A percentile compares a stretch with the other conserved stretches of the same genome.
Conservation (phyloP, 495 filamentous ascomycete species). For the Trichoderma erinaceum region DNA sequence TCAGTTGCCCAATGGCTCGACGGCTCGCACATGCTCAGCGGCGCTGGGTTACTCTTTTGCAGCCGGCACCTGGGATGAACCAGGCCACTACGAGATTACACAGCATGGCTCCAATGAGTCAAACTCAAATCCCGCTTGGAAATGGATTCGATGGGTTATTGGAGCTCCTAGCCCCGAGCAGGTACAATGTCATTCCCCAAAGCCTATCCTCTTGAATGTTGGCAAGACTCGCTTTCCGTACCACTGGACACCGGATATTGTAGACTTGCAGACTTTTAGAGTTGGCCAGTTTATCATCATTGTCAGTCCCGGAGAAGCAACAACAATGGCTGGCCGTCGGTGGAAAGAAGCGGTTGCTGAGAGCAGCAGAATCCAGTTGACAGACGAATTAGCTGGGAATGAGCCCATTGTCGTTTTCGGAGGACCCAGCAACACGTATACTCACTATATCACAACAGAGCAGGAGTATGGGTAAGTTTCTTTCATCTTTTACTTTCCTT, state of each 20-base stretch:
- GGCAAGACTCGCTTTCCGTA: conserved; percentile 77
- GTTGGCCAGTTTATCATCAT: conserved; percentile 86
- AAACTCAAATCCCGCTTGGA: conserved; percentile 79
- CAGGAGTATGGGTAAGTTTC: conserved; percentile 65
- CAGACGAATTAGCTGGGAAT: conserved; percentile 26
- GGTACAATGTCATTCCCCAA: conserved; percentile 69
- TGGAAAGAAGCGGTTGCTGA: conserved; percentile 76
- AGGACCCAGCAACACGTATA: conserved; percentile 92
- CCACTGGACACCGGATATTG: conserved; percentile 86
- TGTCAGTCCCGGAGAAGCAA: conserved; percentile 84
- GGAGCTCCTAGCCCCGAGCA: conserved; percentile 69
- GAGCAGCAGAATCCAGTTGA: conserved; percentile 43
- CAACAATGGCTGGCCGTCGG: conserved; percentile 88
- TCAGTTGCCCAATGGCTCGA: conserved; percentile 65
- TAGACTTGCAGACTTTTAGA: conserved; percentile 83
- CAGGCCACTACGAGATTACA: conserved; percentile 89
- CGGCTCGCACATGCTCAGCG: conserved; percentile 74
- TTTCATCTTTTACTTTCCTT: neutral
- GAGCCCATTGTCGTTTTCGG: conserved; percentile 77
- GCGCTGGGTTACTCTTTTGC: conserved; percentile 92
- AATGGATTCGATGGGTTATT: conserved; percentile 63
- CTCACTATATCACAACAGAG: conserved; percentile 90
- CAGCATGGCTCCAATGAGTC: conserved; percentile 71
- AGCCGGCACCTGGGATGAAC: conserved; percentile 89
- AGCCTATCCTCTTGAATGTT: conserved; percentile 85